Percentiles rank a stretch among this genome's conserved stretches.
Conservation (phyloP, 768 basidiomycete species). For the Calocybe indica region DNA sequence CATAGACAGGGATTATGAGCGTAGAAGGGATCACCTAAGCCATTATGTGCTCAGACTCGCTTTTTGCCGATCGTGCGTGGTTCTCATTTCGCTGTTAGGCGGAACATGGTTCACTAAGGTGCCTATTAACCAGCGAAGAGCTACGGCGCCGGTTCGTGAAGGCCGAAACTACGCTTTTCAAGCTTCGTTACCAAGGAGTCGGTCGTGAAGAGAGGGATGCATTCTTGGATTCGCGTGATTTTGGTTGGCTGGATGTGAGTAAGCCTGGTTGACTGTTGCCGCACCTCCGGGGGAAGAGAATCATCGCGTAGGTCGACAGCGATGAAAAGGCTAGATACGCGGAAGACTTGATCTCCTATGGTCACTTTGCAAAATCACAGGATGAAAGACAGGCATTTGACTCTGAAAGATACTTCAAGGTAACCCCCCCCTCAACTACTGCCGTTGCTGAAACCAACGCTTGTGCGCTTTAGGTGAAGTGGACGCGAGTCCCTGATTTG, state of each 20-base stretch:
- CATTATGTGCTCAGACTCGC: constrained; percentile 94
- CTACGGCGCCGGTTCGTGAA: constrained; percentile 83
- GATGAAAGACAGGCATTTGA: constrained; percentile 22
- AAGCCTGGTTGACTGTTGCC: neutral
- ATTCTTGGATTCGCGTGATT: constrained; percentile 63
- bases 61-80: constrained; percentile 90
- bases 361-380: too few relatives aligned
- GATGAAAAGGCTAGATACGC: constrained; percentile 47
- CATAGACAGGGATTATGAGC: constrained; percentile 50
- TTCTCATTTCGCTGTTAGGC: neutral
- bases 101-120: neutral
- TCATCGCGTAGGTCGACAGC: constrained; percentile 36
- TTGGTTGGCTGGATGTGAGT: constrained; percentile 59
- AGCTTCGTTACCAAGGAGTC: constrained; percentile 70
- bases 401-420: constrained; percentile 74
- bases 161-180: constrained; percentile 83
- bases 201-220: constrained; percentile 46
- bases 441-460: neutral
- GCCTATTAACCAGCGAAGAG: constrained; percentile 61
- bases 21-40: constrained; percentile 80
- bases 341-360: constrained; percentile 31
- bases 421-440: constrained; percentile 14
- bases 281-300: neutral
- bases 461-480: constrained; percentile 62
- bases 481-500: constrained; percentile 93